Base-by-base conservation (phyloP, 1,284 basidiomycete genomes). In the Microbotryum saponariae region DNA sequence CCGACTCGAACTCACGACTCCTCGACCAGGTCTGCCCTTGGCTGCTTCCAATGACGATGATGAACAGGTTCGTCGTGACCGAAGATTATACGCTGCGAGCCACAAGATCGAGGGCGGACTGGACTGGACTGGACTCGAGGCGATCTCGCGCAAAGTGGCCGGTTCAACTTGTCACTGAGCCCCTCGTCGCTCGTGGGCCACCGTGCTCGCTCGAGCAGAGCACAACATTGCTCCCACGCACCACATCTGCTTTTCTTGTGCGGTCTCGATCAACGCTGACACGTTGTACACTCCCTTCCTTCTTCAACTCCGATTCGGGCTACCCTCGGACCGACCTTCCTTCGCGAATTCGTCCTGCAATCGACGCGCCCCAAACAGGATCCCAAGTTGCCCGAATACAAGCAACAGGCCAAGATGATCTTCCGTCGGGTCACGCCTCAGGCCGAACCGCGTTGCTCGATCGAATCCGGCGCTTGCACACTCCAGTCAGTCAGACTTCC, bases 371-470 rank as follows among this genome's bases (percentile, higher is more conserved):
- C 51, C 21, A n/a, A 66, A 10, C 70, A 60, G 64, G 74, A 61
- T 68, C 73, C 88, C 73, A 83, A 87, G 62, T 80, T 98, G 54
- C 89, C 92, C 71, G 94, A 97, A 77, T 91, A 97, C 82, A 98
- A 97, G 76, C 94, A 97, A 73, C 94, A 98, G 76, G 86, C 92
- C 54, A 98, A 98, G 77, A 83, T 97, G 71, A 87, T 99, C 73
- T 96, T 97, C 75, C 83, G 93, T 61, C 85, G 94, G 53, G 86
- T 99, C 74, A 90, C 88, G 42, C 85, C 91, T 47, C 91, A 94
- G 73, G 87, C 90, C 23, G 96, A 98, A 76, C 90, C 92, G 18
- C 83, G 88, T 37, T 97, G 94, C 77, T 96, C 91, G 10, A 98
- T 99, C 73, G 96, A 98, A 76, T 93, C 89, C 68, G 93, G 92